These are phyloP conservation scores for Starmerella kuoi DNA, from an alignment of 805 yeast species.

Conservation along the genomic window DNA sequence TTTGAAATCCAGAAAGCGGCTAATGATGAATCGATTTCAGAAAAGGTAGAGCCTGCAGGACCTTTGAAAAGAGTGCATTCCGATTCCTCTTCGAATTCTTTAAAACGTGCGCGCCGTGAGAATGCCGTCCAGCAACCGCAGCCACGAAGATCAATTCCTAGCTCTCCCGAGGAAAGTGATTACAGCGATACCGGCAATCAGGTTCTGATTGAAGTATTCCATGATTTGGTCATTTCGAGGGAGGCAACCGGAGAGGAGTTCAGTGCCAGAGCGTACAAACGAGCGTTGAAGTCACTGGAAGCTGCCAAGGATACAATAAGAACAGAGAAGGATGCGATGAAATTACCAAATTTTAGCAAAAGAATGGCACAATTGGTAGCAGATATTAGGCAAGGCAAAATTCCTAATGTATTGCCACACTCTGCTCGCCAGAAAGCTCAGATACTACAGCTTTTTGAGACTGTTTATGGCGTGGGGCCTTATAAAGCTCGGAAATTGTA, in stretches of 20 bases:
- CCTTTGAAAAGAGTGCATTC: too few species aligned
- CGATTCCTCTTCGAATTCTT: too few species aligned
- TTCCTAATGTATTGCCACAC: constrained; percentile 12
- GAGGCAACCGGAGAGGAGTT: constrained; percentile 30
- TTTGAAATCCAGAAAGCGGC: neutral
- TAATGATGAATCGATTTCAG: neutral
- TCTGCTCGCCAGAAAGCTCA: constrained; percentile 5
- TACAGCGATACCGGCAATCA: too few species aligned
- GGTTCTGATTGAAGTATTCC: constrained; percentile 27
- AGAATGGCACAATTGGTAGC: constrained; percentile 36
- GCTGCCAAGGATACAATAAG: constrained; percentile 26
- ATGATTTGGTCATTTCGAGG: constrained; percentile 28
- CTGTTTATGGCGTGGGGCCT: constrained; percentile 42
- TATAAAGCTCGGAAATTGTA: constrained; percentile 34
- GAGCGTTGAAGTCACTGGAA: constrained; percentile 33
- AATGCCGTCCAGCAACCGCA: too few species aligned
- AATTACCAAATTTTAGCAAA: constrained; percentile 34
- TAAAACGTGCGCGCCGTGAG: too few species aligned
- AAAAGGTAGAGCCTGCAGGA: too few species aligned
- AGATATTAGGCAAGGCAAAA: constrained; percentile 31
- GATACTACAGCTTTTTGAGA: constrained; percentile 29
- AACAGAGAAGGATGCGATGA: constrained; percentile 32
- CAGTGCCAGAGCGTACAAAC: constrained; percentile 34
- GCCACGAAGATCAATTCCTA: too few species aligned
- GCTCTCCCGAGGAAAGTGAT: too few species aligned